phyloP scores from a whole-genome alignment of 495 filamentous ascomycete species.

The Neurospora tetraspora region DNA sequence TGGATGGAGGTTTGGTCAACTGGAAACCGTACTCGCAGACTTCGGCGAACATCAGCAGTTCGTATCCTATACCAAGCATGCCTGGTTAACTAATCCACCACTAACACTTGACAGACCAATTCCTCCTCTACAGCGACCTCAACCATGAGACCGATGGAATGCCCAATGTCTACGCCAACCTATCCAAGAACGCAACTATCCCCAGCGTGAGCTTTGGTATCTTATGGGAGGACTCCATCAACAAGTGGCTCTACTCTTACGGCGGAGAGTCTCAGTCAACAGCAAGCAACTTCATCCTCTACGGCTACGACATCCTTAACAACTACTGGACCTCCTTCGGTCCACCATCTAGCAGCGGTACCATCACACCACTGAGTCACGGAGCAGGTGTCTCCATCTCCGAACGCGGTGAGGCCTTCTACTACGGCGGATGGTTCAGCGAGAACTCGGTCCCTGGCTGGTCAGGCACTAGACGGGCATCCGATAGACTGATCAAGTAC shows the following conservation, averaged over 20 bases:
- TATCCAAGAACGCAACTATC: slow-evolving; percentile 39
- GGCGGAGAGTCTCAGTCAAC: slow-evolving; percentile 39
- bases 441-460: slow-evolving; percentile 34
- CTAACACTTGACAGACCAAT: slow-evolving; percentile 24
- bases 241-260: slow-evolving; percentile 43
- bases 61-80: slow-evolving; percentile 2
- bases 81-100: neutral
- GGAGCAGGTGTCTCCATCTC: slow-evolving; percentile 16
- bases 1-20: slow-evolving; percentile 44
- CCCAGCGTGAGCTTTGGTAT: slow-evolving; percentile 35
- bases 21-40: slow-evolving; percentile 35
- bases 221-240: slow-evolving; percentile 42
- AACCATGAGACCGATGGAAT: slow-evolving; percentile 29
- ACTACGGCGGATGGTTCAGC: slow-evolving; percentile 39
- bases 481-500: slow-evolving; percentile 12
- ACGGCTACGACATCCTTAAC: slow-evolving; percentile 35
- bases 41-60: slow-evolving; percentile 39
- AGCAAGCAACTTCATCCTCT: slow-evolving; percentile 24
- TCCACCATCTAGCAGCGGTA: slow-evolving; percentile 5
- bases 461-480: slow-evolving; percentile 13
- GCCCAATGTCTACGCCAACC: slow-evolving; percentile 39
- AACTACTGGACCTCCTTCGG: slow-evolving; percentile 33
- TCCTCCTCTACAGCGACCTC: slow-evolving; percentile 41
- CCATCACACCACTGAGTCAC: slow-evolving; percentile 8
- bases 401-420: slow-evolving; percentile 17